Evolutionary conservation across 2,329 filamentous ascomycete species (phyloP).

Genomic region (Colletotrichum liriopes): DNA sequence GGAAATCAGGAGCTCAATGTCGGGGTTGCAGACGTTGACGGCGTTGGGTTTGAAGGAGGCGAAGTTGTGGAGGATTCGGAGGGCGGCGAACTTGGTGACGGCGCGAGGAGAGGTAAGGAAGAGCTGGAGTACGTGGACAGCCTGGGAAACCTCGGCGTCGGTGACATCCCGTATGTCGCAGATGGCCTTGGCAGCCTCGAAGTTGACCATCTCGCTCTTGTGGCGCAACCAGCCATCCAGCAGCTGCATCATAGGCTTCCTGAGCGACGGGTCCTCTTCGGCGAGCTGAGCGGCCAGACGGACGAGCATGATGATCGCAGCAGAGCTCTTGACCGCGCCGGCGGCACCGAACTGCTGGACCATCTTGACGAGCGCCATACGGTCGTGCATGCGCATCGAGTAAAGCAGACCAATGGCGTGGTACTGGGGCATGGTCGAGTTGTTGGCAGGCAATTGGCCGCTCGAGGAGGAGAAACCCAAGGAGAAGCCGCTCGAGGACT

Average conservation of each 20-base stretch:
- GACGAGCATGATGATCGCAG: constrained; percentile 92
- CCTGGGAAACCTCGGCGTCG: constrained; percentile 91
- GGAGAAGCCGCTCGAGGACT: constrained; percentile 91
- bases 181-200: constrained; percentile 98
- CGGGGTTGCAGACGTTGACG: constrained; percentile 94
- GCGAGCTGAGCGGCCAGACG: constrained; percentile 93
- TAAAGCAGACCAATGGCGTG: constrained; percentile 98
- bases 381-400: constrained; percentile 97
- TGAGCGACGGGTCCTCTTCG: constrained; percentile 89
- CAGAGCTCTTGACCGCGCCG: constrained; percentile 94
- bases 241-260: constrained; percentile 97
- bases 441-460: constrained; percentile 84
- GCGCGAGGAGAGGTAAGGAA: constrained; percentile 96
- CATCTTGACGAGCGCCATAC: constrained; percentile 99
- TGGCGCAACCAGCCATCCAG: constrained; percentile 97
- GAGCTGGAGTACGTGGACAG: constrained; percentile 94
- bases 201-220: constrained; percentile 99
- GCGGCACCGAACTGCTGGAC: constrained; percentile 97
- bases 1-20: constrained; percentile 96
- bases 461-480: constrained; percentile 91
- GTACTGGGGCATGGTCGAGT: constrained; percentile 98
- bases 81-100: constrained; percentile 97
- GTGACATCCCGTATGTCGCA: constrained; percentile 95
- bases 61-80: constrained; percentile 96
- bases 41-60: constrained; percentile 96